These are phyloP conservation scores for Lanmaoa pseudosensibilis DNA, from an alignment of 768 basidiomycete species.

Conservation along the genomic window DNA sequence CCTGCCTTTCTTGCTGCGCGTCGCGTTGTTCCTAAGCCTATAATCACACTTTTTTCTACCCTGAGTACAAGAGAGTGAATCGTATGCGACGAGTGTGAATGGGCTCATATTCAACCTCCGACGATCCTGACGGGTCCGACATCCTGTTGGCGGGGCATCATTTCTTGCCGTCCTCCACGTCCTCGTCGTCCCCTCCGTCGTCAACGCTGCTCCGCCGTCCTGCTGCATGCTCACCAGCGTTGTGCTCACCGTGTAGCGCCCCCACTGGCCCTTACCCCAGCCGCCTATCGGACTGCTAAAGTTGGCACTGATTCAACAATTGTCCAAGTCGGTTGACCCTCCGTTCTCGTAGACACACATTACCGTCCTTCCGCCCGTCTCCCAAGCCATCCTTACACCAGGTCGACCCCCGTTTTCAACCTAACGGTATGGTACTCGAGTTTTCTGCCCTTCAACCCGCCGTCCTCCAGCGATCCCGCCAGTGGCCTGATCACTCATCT, in stretches of 20 bases:
- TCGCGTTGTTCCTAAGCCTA: slow-evolving; percentile 18
- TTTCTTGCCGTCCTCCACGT: slow-evolving; percentile 5
- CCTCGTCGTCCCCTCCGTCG: slow-evolving; percentile 6
- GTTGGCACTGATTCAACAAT: slow-evolving; percentile 16
- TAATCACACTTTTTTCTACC: slow-evolving; percentile 19
- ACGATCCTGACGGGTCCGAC: slow-evolving; percentile 18
- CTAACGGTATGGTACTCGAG: slow-evolving; percentile 31
- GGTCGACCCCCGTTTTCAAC: slow-evolving; percentile 1
- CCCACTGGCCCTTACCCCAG: background rate
- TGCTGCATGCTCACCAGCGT: slow-evolving; percentile 11
- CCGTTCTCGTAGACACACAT: slow-evolving; percentile 3
- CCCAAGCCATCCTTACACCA: background rate
- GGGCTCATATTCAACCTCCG: slow-evolving; percentile 31
- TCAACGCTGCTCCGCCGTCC: slow-evolving; percentile 3
- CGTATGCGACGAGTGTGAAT: slow-evolving; percentile 4
- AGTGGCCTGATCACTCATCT: slow-evolving; percentile 33
- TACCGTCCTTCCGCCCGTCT: background rate
- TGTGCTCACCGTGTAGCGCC: slow-evolving; percentile 13
- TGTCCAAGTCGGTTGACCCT: slow-evolving; percentile 1
- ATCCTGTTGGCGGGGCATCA: slow-evolving; percentile 6
- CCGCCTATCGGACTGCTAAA: slow-evolving; percentile 15
- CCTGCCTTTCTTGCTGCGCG: slow-evolving; percentile 30
- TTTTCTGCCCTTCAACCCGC: slow-evolving; percentile 30
- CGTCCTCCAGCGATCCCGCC: slow-evolving; percentile 32
- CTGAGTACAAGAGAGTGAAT: slow-evolving; percentile 14